Base-by-base conservation (phyloP, 306 rosid species). In the Glycine tomentella region DNA sequence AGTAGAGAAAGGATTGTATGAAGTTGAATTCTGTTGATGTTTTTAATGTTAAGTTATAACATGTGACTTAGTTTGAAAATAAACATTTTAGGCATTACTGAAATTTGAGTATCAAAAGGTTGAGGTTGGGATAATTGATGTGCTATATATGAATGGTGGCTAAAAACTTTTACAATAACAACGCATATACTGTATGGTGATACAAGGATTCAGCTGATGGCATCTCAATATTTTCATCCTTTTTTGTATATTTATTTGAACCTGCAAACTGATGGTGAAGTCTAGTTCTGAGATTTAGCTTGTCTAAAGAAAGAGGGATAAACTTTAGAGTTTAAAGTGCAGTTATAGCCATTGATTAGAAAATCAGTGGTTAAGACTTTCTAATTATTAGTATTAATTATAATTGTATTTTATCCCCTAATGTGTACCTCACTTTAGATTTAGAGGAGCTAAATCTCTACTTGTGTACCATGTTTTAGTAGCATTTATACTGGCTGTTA, bases 21-120 rank as follows among this genome's bases (percentile, higher is more conserved):
- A 51, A 84, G 68, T 49, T 72, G 62, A 85, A 61, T 79, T 79
- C 75, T 34, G 16, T 77, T 52, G 31, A 48, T 70, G 62, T 64
- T 68, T 77, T 59, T 44, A 7, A 46, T 59, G 74, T 8, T n/a
- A n/a, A 8, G 59, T 7, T 59, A 16, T 76, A 36, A 76, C 10
- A 16, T 5, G 3, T 45, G 12, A 51, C 62, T 61, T 70, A 46
- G 57, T 34, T 12, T 63, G 53, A 16, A 58, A 64, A 17, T 17
- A 12, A 46, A 49, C 33, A 20, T 61, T 42, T 74, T 69, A 15
- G 34, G 53, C 58, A 10, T n/a, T 63, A n/a, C 65, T 38, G 33
- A 76, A 69, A 59, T 80, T 56, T 75, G 69, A 79, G 58, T 46
- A 10, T 53, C 76, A 59, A 58, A 63, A 59, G 69, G 77, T 80